Evolutionary conservation across 2,329 filamentous ascomycete species (phyloP), one percentile per base, ranked within the genome.

Genomic region (Scedosporium aurantiacum): DNA sequence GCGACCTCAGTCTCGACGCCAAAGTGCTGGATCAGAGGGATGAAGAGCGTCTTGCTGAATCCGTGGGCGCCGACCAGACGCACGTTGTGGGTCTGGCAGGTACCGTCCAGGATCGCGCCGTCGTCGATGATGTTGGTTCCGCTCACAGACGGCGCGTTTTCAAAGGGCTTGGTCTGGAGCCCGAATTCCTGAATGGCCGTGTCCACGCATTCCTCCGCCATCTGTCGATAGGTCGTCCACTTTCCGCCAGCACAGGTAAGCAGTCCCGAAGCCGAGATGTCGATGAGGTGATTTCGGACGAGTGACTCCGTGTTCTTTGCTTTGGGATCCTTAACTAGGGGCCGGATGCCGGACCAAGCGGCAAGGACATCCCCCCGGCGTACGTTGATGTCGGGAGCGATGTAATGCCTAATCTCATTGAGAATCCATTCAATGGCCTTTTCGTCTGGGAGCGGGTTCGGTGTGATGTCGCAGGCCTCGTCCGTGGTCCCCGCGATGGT

Each of bases 11-110:
- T 96, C 74, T 96, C 92, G 62, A 97, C 77, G 65, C 91, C 91
- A 70, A 90, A 96, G 76, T 96, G 90, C 74, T 97, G 91, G 70
- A 96, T 94, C 41, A 97, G 79, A 74, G 93, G 92, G 79, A 97
- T 96, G 77, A 96, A 96, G 25, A 97, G 84, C 1, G 91, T 82
- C 75, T 91, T 91, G 73, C 87, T 91, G 78, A 87, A 95, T 61
- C 91, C 90, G 71, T 96, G 91, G 10, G 91, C 89, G 67, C 91
- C 91, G 63, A 94, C 80, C 40, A 96, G 79, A 61, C 89, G 86
- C 60, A 95, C 87, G 67, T 87, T 84, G 72, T 94, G 90, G 2
- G 91, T 95, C 71, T 93, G 89, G 76, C 91, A 95, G 55, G 78
- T 80, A 50, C 91, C 90, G 63, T 79, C 70, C 5, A 79, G 71